phyloP scores from a whole-genome alignment of 2,329 filamentous ascomycete species.

The Cytospora mali region DNA sequence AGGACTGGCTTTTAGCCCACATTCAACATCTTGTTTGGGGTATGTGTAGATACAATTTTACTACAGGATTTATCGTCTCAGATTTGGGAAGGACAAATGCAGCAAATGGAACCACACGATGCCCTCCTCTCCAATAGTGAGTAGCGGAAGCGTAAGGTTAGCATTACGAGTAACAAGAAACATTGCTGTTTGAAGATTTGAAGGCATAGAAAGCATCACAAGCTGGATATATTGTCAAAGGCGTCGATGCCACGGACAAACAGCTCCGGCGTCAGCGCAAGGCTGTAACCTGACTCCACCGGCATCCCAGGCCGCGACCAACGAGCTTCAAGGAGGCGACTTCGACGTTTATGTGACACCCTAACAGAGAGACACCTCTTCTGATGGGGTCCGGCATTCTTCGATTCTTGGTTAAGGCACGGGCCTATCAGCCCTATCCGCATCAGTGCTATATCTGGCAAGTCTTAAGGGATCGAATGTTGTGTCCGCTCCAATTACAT shows the following conservation, averaged over 20 bases:
- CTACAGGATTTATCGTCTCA: neutral
- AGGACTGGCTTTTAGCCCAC: neutral
- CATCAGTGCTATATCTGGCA: neutral
- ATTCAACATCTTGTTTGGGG: neutral
- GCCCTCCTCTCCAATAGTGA: neutral
- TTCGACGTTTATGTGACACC: too few species aligned
- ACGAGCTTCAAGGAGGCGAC: neutral
- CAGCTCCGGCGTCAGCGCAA: neutral
- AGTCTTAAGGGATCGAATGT: neutral
- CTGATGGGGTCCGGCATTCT: neutral
- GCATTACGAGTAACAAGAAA: neutral
- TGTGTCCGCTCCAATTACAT: conserved; percentile 18
- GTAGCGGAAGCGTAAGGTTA: neutral
- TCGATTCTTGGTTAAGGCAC: neutral
- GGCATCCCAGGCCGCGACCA: neutral
- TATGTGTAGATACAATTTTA: neutral
- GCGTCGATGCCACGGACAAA: neutral
- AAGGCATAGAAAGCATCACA: too few species aligned
- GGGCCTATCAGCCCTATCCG: too few species aligned
- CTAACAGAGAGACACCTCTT: too few species aligned
- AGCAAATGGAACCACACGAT: neutral
- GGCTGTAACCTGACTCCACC: neutral
- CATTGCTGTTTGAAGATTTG: too few species aligned
- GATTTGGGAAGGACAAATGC: neutral
- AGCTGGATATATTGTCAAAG: too few species aligned